Evolutionary conservation across 495 filamentous ascomycete species (phyloP), one percentile per base, ranked within the genome.

Genomic region (Podospora conica): DNA sequence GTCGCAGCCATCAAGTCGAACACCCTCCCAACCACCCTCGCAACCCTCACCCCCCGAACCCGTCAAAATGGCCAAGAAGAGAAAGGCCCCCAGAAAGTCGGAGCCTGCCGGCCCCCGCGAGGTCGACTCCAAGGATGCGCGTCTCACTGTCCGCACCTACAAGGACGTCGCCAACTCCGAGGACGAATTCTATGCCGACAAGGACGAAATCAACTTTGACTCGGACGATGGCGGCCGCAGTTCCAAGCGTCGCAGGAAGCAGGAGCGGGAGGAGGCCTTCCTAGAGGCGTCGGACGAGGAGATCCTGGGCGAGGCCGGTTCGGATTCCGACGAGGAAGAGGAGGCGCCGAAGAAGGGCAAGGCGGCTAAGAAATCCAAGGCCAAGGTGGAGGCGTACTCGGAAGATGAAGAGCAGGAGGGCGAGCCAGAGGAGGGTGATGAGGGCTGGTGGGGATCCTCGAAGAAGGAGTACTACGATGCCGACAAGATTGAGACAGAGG

Each of bases 401-500:
- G 80, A 80, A 21, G 78, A 81, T 21, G 78, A 77, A 21, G 77
- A 61, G 27, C 80, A 78, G 18, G 81, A 77, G 0, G 81, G 85
- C 9, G 88, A 89, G 18, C 40, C 40, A 48, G 90, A 89, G 11
- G 90, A 92, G 66, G 88, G 89, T 7, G 86, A 87, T n/a, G 85
- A 88, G 65, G 86, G 86, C 28, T 95, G 86, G 71, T 95, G 91
- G 91, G 96, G 95, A 48, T 84, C 87, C 3, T 92, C 91, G 3
- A 95, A 86, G 72, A 90, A 89, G 66, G 92, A 96, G 66, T 94
- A 97, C 75, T 98, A 98, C 77, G 83, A 96, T 80, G 91, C 91
- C 33, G 92, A 96, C 71, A 82, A 84, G 22, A 96, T 95, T 63
- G 91, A 96, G 75, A 97, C 91, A 7, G 94, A 97, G 75, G 87